Evolutionary conservation across 345 rosid genomes (phyloP), one percentile per base, ranked within the genome.

Genomic region (Aegle marmelos): DNA sequence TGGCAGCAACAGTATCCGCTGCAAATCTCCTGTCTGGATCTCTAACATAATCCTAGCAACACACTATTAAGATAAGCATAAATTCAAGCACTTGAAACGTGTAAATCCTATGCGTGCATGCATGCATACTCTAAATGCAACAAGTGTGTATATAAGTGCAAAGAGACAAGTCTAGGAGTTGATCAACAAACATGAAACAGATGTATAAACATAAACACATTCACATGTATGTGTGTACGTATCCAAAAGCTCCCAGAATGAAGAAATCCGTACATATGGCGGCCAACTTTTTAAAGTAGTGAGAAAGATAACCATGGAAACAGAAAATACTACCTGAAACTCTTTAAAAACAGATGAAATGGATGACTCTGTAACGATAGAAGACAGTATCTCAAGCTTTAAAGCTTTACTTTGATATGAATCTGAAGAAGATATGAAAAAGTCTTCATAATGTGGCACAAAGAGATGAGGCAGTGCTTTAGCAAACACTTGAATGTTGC

Each of bases 11-110:
- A 79, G 98, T 83, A 76, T 88, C 95, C 9, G 97, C 97, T 76
- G 99, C 95, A 86, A 96, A 90, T 83, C 83, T 88, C 88, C 97
- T 84, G 87, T 94, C 97, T 76, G 97, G 97, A 86, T 92, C 97
- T 84, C 90, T 89, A 45, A 92, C 84, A 85, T 96, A 94, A 86
- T 96, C 98, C 99, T 96, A 85, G 76, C 66, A 79, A 84, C 73
- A 77, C 66, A 53, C 79, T 76, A 82, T 45, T 68, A 82, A 81
- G 30, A 81, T 79, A 84, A 89, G 86, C 74, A 73, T 75, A 78
- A 73, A 80, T 67, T 63, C 77, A 78, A 64, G 81, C 33, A 77
- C 56, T 83, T 69, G 45, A 53, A 62, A 48, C 22, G 7, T 37
- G 57, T 27, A 61, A 7, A 36, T 45, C 33, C 13, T 45, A 57